Percentiles rank a stretch among this genome's conserved stretches.
These are phyloP conservation scores for Wickerhamomyces bovis DNA, from an alignment of 805 yeast species.

Conservation along the genomic window DNA sequence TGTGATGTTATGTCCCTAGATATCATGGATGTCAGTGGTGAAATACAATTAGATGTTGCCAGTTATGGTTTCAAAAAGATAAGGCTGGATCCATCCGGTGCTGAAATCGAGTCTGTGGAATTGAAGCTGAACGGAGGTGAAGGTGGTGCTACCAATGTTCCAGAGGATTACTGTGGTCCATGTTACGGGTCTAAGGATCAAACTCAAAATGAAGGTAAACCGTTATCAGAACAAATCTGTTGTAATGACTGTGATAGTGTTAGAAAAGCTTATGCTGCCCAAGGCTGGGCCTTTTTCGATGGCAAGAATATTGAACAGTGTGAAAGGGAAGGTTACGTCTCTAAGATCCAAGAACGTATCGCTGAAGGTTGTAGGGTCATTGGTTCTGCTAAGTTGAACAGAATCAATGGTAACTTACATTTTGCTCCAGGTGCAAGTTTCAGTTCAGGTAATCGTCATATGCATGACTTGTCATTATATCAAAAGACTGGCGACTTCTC, in stretches of 20 bases:
- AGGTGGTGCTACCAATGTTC: slow-evolving; percentile 17
- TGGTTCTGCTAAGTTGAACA: slow-evolving; percentile 74
- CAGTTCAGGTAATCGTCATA: slow-evolving; percentile 54
- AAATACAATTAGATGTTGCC: slow-evolving; percentile 65
- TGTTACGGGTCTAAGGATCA: slow-evolving; percentile 84
- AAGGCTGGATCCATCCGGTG: slow-evolving; percentile 53
- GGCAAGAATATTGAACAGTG: slow-evolving; percentile 87
- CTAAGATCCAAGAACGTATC: slow-evolving; percentile 49
- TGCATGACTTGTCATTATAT: slow-evolving; percentile 80
- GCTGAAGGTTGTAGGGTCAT: slow-evolving; percentile 84
- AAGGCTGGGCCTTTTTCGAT: slow-evolving; percentile 86
- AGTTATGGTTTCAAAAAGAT: slow-evolving; percentile 67
- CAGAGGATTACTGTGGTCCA: slow-evolving; percentile 68
- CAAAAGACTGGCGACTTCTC: slow-evolving; percentile 51
- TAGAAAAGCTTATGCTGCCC: slow-evolving; percentile 66
- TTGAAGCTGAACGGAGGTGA: slow-evolving; percentile 37
- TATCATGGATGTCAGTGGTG: slow-evolving; percentile 86
- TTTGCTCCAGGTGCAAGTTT: slow-evolving; percentile 91
- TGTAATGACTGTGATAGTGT: slow-evolving; percentile 87
- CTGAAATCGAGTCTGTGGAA: slow-evolving; percentile 34
- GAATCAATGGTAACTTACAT: slow-evolving; percentile 87
- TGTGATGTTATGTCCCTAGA: slow-evolving; percentile 81
- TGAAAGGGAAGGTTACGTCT: slow-evolving; percentile 80
- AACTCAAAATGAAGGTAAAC: slow-evolving; percentile 33
- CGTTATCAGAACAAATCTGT: slow-evolving; percentile 45